Evolutionary conservation across 1,139 yeast species (phyloP), one percentile per base, ranked within the genome.

Genomic region (Candida labiduridarum): DNA sequence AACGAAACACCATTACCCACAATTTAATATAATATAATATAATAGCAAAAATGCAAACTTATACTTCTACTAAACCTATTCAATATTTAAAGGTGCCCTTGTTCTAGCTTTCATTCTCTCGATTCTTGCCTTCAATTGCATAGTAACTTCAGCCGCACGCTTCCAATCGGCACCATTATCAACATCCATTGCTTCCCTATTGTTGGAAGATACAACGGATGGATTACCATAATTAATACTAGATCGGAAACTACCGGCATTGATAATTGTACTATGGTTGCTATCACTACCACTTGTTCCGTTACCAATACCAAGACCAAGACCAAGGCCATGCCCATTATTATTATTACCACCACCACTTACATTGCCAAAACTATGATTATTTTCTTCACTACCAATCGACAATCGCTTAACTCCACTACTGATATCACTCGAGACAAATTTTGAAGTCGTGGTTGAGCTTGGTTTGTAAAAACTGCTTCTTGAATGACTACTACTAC

Each of bases 141-240:
- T 82, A 1, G 97, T 91, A 12, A 90, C 95, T 58, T 89, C 96
- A 0, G 95, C 94, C 0, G 97, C 97, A 47, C 94, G 80, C 60
- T 80, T 82, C 97, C 97, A 91, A 59, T 88, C 96, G 57, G 84
- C 89, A 48, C 77, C 79, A 39, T 76, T 70, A 48, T 76, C 79
- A 45, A 72, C 56, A 52, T 72, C 54, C 49, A 52, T 39, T 12
- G 47, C 29, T 39, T 52, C 55, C 22, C 48, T 29, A 30, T 14
- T 27, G 30, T 36, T 44, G 12, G 36, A 15, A n/a, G 45, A 22
- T 5, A 35, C 38, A 18, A 41, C 41, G 10, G 41, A 41, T 30
- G 44, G 35, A 41, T 15, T 41, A 12, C 45, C 40, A 33, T 43
- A 43, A 25, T 19, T 43, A 11, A 43, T 29, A 34, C 45, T 43